Evolutionary conservation across 192 early-diverging fungal species (phyloP).

Genomic region (Jimgerdemannia lactiflua): DNA sequence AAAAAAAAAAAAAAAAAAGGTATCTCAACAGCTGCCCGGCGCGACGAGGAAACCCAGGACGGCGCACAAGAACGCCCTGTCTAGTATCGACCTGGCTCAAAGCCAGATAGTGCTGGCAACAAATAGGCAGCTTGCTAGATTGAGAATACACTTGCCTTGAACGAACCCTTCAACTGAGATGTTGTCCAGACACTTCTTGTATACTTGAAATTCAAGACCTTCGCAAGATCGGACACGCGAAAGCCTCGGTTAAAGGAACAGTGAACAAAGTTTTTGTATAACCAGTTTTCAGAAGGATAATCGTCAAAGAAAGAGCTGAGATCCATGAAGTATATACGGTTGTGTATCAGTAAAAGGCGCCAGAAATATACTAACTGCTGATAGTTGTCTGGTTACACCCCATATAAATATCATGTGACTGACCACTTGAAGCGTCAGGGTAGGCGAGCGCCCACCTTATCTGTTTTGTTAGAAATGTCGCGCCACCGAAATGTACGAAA

Average conservation of each 20-base stretch:
- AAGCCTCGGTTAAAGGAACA: constrained; percentile 4
- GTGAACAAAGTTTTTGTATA: constrained; percentile 11
- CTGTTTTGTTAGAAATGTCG: constrained; percentile 34
- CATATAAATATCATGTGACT: too few species aligned
- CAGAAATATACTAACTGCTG: background rate
- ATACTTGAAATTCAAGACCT: constrained; percentile 6
- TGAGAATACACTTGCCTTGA: constrained; percentile 12
- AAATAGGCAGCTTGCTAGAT: background rate
- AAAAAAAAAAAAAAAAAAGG: background rate
- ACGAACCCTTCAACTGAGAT: constrained; percentile 2
- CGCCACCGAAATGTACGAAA: constrained; percentile 50
- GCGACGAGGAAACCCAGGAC: constrained; percentile 18
- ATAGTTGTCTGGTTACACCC: too few species aligned
- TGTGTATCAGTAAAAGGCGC: background rate
- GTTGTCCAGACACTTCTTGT: constrained; percentile 11
- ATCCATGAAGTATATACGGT: background rate
- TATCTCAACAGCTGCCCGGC: constrained; percentile 4
- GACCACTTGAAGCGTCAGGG: too few species aligned
- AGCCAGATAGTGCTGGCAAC: constrained; percentile 18
- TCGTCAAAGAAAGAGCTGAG: constrained; percentile 6
- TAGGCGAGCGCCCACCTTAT: too few species aligned
- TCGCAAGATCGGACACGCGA: background rate
- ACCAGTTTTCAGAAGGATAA: constrained; percentile 6
- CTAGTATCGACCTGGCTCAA: constrained; percentile 21
- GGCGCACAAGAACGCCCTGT: constrained; percentile 3